These are phyloP conservation scores for Kingdonia uniflora DNA, from an alignment of 164 flowering plant species.

Conservation along the genomic window DNA sequence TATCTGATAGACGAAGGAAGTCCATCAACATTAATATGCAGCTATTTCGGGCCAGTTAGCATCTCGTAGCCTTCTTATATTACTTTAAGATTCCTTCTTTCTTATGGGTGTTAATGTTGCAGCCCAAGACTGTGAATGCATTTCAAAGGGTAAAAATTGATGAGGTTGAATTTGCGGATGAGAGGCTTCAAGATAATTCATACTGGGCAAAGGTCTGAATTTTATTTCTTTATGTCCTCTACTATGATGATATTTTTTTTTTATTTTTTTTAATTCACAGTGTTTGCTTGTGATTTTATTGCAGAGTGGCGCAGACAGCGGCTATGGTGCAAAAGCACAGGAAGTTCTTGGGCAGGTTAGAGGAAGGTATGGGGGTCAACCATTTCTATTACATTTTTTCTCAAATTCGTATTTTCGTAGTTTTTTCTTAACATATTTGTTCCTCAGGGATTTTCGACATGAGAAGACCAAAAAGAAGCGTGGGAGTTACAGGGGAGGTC, in stretches of 20 bases:
- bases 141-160: slow-evolving; percentile 80
- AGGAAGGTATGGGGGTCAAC: slow-evolving; percentile 57
- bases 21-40: too few species aligned
- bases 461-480: slow-evolving; percentile 14
- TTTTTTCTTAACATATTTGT: neutral
- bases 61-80: too few species aligned
- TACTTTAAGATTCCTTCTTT: too few species aligned
- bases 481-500: slow-evolving; percentile 46
- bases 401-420: too few species aligned
- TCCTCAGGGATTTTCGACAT: slow-evolving; percentile 6
- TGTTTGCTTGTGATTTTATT: neutral
- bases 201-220: slow-evolving; percentile 94
- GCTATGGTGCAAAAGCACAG: slow-evolving; percentile 98
- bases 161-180: slow-evolving; percentile 58
- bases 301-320: slow-evolving; percentile 88
- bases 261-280: too few species aligned
- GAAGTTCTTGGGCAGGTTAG: slow-evolving; percentile 89
- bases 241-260: too few species aligned
- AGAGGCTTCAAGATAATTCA: slow-evolving; percentile 83
- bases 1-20: too few species aligned
- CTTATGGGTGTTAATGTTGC: too few species aligned
- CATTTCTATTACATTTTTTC: neutral
- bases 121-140: slow-evolving; percentile 63
- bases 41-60: too few species aligned
- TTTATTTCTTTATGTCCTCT: too few species aligned